Evolutionary conservation across 2,329 filamentous ascomycete genomes (phyloP).

Genomic region (Xylariaceae sp.): DNA sequence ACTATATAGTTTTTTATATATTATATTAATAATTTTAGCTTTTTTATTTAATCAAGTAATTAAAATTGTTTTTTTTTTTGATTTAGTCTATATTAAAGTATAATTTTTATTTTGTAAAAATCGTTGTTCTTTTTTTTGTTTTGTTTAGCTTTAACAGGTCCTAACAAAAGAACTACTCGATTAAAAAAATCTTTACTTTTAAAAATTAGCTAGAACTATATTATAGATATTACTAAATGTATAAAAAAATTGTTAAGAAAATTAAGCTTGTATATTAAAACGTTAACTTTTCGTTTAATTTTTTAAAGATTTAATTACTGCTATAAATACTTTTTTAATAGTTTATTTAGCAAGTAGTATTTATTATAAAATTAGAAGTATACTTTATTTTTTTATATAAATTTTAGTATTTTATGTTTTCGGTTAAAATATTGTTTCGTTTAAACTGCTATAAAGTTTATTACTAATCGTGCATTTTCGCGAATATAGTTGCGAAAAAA

Average conservation of each 20-base stretch:
- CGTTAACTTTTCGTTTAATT: background rate
- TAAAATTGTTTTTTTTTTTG: too few species aligned
- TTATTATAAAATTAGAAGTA: background rate
- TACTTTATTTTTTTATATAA: background rate
- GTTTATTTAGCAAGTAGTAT: conserved; percentile 2
- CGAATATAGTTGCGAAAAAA: too few species aligned
- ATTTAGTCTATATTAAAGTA: too few species aligned
- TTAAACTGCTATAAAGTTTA: too few species aligned
- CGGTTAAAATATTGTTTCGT: conserved; percentile 2
- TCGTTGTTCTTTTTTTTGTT: background rate
- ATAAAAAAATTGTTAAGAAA: background rate
- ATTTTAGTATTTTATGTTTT: conserved; percentile 1
- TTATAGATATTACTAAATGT: background rate
- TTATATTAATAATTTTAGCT: too few species aligned
- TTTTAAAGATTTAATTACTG: background rate
- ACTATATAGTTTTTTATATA: background rate
- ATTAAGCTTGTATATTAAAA: conserved; percentile 4
- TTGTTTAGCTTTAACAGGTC: background rate
- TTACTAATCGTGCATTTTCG: too few species aligned
- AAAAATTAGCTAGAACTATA: background rate
- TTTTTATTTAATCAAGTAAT: too few species aligned
- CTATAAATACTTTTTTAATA: background rate
- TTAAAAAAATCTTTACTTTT: background rate
- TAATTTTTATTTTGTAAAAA: too few species aligned
- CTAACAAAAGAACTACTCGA: background rate